Evolutionary conservation across 176 grass and related monocot genomes (phyloP).

Genomic region (Hordeum marinum): DNA sequence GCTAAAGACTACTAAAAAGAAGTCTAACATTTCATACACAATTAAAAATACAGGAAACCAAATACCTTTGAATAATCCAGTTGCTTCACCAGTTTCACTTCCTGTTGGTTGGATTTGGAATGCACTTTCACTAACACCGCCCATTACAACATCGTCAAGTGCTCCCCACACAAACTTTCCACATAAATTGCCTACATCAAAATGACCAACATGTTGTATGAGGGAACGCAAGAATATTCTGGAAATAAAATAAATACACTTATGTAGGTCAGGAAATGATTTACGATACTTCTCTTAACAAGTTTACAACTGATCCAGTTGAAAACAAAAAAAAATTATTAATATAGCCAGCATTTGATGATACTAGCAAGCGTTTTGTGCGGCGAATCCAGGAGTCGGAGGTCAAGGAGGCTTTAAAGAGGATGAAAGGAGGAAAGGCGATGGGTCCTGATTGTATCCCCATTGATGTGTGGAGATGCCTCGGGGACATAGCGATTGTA

Average conservation of each 20-base stretch:
- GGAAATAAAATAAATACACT: background rate
- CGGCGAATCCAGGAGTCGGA: too few relatives aligned
- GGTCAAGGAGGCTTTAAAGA: too few relatives aligned
- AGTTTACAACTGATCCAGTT: conserved; percentile 4
- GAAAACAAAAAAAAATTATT: background rate
- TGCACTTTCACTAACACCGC: conserved; percentile 90
- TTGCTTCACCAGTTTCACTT: conserved; percentile 76
- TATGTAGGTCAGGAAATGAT: background rate
- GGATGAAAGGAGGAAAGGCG: too few relatives aligned
- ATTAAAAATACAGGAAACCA: conserved; percentile 1
- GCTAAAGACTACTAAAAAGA: background rate
- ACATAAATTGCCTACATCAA: conserved; percentile 54
- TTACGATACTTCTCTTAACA: background rate
- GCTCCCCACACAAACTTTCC: conserved; percentile 76
- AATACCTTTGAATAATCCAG: conserved; percentile 93
- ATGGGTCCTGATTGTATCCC: too few relatives aligned
- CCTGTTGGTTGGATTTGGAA: conserved; percentile 85
- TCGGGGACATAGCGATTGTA: too few relatives aligned
- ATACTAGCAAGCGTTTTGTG: too few relatives aligned
- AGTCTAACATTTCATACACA: conserved; percentile 4
- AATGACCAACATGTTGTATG: background rate
- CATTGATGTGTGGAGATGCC: too few relatives aligned
- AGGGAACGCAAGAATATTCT: background rate
- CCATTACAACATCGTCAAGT: conserved; percentile 96
- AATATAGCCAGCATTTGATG: too few relatives aligned